Base-by-base conservation (phyloP, 345 rosid species). In the Lagerstroemia speciosa region DNA sequence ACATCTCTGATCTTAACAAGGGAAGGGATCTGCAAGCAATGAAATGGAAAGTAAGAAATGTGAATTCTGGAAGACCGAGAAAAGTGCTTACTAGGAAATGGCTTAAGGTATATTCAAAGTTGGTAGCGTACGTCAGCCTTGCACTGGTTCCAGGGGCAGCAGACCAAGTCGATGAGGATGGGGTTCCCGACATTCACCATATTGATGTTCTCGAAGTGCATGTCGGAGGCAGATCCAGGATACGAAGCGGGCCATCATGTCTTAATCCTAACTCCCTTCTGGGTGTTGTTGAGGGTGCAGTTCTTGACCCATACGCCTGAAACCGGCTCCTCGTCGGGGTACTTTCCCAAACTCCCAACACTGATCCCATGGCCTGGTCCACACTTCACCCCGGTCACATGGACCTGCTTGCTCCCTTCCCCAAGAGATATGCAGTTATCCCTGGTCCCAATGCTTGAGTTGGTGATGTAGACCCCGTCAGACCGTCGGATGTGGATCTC, bases 181-280 rank as follows among this genome's bases (percentile, higher is more conserved):
- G 84, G 84, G 32, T 37, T 74, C 34, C 66, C 32, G 3, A 82
- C 84, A 17, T 82, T 73, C 8, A 67, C 31, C 84, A 82, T 66
- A 1, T 24, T 61, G 27, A 82, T 71, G 45, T 73, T 83, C 45
- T 79, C 78, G 19, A 79, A 84, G 55, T 78, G 83, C 48, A 80
- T 45, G n/a, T 74, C 71, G 0, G 80, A 43, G 14, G 38, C 69
- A 6, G 20, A 1, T 15, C 74, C 62, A 2, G 48, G 50, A n/a
- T 32, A 52, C 0, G 65, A 53, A 17, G 74, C 52, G 2, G 69
- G 69, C 74, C 74, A n/a, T n/a, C n/a, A 71, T 0, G 74, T 71
- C 69, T 71, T 71, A n/a, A 71, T 65, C 64, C 64, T 24, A 19
- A 71, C 12, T 11, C 74, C 69, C 24, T 71, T 65, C 1, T 33